Percentiles rank a stretch among this genome's conserved stretches.
Conservation (phyloP, 805 yeast species). For the Metschnikowia lochheadii region DNA sequence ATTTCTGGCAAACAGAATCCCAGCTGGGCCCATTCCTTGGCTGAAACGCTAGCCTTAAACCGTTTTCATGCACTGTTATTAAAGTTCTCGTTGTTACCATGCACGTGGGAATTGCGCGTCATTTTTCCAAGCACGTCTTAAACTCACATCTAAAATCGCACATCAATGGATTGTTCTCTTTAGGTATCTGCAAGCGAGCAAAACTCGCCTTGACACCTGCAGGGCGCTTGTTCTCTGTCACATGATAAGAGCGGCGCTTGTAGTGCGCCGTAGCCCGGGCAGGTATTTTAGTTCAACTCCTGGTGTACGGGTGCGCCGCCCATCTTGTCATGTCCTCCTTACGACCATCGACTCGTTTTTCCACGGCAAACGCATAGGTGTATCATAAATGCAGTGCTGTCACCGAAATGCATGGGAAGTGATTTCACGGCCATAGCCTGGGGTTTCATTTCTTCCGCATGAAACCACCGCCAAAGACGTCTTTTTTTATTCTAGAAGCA, state of each 20-base stretch:
- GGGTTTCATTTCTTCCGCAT: neutral
- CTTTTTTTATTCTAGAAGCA: neutral
- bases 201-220: neutral
- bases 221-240: neutral
- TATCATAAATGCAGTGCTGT: neutral
- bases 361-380: neutral
- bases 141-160: neutral
- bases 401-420: neutral
- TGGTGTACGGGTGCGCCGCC: neutral
- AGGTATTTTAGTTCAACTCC: neutral
- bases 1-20: neutral
- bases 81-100: neutral
- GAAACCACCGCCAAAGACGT: neutral
- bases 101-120: neutral
- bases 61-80: neutral
- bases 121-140: neutral
- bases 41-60: too few species aligned
- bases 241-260: slow-evolving; percentile 3
- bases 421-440: neutral
- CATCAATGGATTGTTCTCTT: neutral
- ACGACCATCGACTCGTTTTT: neutral
- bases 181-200: neutral
- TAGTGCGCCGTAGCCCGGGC: neutral
- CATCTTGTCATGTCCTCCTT: neutral
- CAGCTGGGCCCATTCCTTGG: neutral